These are phyloP conservation scores for Teratosphaeria viscida DNA, from an alignment of 2,329 filamentous ascomycete genomes.

Conservation along the genomic window DNA sequence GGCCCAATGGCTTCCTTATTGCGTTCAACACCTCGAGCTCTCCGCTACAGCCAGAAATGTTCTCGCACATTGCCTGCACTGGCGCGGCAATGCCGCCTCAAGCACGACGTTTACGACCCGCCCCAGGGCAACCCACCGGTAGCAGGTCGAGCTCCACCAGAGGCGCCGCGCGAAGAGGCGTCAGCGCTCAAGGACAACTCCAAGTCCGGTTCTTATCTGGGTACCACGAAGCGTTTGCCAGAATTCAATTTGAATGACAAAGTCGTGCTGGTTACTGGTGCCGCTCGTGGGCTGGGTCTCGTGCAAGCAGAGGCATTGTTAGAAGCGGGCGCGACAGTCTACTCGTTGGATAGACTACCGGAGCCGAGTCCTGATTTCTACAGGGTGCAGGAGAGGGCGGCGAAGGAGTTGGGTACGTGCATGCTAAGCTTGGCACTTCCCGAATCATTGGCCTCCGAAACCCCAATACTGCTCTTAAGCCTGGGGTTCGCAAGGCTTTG, in stretches of 20 bases:
- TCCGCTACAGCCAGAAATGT: constrained; percentile 6
- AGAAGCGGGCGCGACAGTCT: constrained; percentile 64
- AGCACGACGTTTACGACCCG: constrained; percentile 22
- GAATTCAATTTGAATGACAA: constrained; percentile 68
- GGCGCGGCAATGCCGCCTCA: constrained; percentile 10
- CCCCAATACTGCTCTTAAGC: too few relatives aligned
- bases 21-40: constrained; percentile 10
- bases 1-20: constrained; percentile 12
- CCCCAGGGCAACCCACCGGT: constrained; percentile 22
- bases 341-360: constrained; percentile 54
- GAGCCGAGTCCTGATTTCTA: constrained; percentile 53
- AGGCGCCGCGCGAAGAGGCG: constrained; percentile 23
- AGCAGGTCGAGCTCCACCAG: constrained; percentile 18
- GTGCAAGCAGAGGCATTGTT: constrained; percentile 62
- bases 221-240: constrained; percentile 42
- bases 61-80: constrained; percentile 5
- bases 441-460: too few relatives aligned
- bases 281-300: constrained; percentile 61
- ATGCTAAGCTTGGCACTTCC: too few relatives aligned
- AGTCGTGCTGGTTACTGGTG: constrained; percentile 57
- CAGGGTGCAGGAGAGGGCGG: constrained; percentile 52
- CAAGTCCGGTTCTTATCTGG: constrained; percentile 22
- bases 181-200: constrained; percentile 20
- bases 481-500: too few relatives aligned
- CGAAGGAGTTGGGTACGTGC: constrained; percentile 45